Evolutionary conservation across 306 rosid genomes (phyloP).

Genomic region (Cyamopsis tetragonoloba): DNA sequence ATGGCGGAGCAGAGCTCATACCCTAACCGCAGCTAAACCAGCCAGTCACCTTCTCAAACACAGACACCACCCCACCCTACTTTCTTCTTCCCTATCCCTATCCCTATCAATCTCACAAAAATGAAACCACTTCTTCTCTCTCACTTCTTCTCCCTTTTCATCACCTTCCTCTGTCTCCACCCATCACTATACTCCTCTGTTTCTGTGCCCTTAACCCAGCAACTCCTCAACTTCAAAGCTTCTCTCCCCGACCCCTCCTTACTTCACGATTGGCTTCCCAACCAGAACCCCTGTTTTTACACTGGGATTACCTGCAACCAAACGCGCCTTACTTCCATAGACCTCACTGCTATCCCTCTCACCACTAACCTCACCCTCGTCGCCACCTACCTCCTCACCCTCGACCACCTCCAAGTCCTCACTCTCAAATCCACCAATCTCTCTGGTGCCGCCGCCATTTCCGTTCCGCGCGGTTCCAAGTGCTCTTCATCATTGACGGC

Average conservation of each 20-base stretch:
- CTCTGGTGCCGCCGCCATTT: conserved; percentile 42
- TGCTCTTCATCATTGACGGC: conserved; percentile 49
- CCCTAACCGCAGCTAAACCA: conserved; percentile 19
- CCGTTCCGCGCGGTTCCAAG: conserved; percentile 25
- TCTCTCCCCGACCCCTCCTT: conserved; percentile 46
- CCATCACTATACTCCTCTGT: no score
- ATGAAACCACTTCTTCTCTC: conserved; percentile 29
- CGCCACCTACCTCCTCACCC: conserved; percentile 40
- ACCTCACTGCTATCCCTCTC: conserved; percentile 45
- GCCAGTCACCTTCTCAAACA: not conserved
- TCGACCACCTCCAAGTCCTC: conserved; percentile 55
- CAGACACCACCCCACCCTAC: not conserved
- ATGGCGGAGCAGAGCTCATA: conserved; percentile 60
- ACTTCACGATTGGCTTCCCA: conserved; percentile 60
- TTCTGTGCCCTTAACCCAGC: no score
- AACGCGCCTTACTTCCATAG: conserved; percentile 51
- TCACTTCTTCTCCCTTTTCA: not conserved
- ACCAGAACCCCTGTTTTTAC: conserved; percentile 56
- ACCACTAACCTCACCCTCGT: conserved; percentile 52
- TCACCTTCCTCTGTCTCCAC: not conserved
- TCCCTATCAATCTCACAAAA: not conserved
- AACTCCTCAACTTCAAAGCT: conserved; percentile 63
- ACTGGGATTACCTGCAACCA: conserved; percentile 57
- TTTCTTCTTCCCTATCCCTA: not conserved
- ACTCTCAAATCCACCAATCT: conserved; percentile 46